These are phyloP conservation scores for Elsinoe ampelina DNA, from an alignment of 2,329 filamentous ascomycete genomes.

Conservation along the genomic window DNA sequence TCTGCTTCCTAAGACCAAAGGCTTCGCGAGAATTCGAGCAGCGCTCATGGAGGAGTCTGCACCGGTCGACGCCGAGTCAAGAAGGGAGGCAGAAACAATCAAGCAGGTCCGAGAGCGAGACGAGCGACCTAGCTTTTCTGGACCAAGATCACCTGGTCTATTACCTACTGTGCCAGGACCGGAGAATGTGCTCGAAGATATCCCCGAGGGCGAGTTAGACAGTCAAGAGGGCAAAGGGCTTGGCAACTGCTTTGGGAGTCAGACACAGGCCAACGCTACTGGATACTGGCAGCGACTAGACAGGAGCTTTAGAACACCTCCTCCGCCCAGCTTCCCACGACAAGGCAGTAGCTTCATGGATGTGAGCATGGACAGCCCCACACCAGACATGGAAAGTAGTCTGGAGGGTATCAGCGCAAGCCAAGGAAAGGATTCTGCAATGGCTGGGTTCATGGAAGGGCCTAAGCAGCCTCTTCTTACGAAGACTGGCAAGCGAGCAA, in stretches of 20 bases:
- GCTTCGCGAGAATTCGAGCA: slow-evolving; percentile 85
- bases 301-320: slow-evolving; percentile 54
- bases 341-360: slow-evolving; percentile 51
- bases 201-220: slow-evolving; percentile 45
- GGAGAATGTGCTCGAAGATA: slow-evolving; percentile 55
- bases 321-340: slow-evolving; percentile 50
- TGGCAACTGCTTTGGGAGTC: slow-evolving; percentile 64
- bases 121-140: slow-evolving; percentile 31
- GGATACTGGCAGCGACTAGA: slow-evolving; percentile 78
- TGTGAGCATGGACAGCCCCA: slow-evolving; percentile 52
- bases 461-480: slow-evolving; percentile 17
- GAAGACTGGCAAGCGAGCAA: slow-evolving; percentile 57
- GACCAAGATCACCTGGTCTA: slow-evolving; percentile 60
- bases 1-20: slow-evolving; percentile 89
- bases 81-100: slow-evolving; percentile 89
- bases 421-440: background rate
- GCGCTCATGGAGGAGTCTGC: slow-evolving; percentile 80
- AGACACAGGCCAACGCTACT: slow-evolving; percentile 61
- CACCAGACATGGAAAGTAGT: background rate
- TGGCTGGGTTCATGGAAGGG: slow-evolving; percentile 2
- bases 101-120: slow-evolving; percentile 90
- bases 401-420: background rate
- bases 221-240: slow-evolving; percentile 31
- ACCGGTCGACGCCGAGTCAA: slow-evolving; percentile 79
- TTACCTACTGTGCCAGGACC: slow-evolving; percentile 46